phyloP scores from a whole-genome alignment of 2,329 filamentous ascomycete species.

The Phialemoniopsis sp. region DNA sequence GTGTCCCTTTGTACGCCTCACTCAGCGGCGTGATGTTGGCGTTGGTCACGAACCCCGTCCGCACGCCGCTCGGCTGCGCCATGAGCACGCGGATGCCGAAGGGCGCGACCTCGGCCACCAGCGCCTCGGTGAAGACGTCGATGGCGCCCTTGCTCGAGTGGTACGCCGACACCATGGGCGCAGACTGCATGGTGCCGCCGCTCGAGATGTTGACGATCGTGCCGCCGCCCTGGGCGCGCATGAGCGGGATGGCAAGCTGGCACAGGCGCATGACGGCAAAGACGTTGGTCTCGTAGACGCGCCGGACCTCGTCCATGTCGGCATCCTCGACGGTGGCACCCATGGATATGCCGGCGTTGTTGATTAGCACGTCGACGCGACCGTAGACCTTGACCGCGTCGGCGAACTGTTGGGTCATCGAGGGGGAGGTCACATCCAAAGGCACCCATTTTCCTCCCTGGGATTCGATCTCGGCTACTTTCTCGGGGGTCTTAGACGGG shows the following conservation, averaged over 20 bases:
- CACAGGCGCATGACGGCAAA: constrained; percentile 18
- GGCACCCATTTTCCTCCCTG: constrained; percentile 33
- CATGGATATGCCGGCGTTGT: constrained; percentile 43
- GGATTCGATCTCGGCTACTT: constrained; percentile 32
- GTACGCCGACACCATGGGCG: constrained; percentile 1
- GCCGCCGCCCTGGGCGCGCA: constrained; percentile 1
- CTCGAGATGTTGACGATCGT: constrained; percentile 7
- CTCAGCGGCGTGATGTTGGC: neutral
- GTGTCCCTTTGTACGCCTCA: constrained; percentile 1
- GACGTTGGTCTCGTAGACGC: constrained; percentile 13
- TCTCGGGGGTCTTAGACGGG: constrained; percentile 22
- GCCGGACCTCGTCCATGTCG: no score
- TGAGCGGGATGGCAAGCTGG: no score
- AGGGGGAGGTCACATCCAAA: constrained; percentile 34
- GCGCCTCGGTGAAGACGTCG: constrained; percentile 3
- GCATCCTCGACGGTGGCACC: no score
- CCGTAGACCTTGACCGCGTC: constrained; percentile 8
- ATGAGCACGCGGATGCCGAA: constrained; percentile 6
- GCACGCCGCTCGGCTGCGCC: constrained; percentile 2
- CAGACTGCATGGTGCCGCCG: neutral
- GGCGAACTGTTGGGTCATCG: constrained; percentile 1
- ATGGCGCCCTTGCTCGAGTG: constrained; percentile 4
- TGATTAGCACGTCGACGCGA: constrained; percentile 45
- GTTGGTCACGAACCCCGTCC: constrained; percentile 4
- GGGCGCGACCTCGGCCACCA: constrained; percentile 1